Conservation (phyloP, 352 stramenopile species). For the Phytophthora sp. region DNA sequence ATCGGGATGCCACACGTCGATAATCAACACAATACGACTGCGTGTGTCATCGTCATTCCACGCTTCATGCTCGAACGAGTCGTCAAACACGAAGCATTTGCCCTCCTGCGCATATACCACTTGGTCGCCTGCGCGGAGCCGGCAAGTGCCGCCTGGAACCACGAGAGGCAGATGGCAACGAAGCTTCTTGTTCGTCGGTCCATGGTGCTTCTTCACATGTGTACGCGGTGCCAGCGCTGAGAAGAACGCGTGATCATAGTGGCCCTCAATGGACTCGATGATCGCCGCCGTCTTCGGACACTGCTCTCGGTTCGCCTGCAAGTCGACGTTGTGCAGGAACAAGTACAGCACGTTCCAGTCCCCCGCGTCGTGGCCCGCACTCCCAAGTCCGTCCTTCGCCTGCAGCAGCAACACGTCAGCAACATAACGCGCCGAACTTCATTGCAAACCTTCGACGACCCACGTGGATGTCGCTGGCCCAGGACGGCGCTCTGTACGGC, state of each 20-base stretch:
- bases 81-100: constrained; percentile 97
- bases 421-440: neutral
- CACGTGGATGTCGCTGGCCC: constrained; percentile 65
- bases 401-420: constrained; percentile 17
- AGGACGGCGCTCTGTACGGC: constrained; percentile 77
- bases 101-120: constrained; percentile 80
- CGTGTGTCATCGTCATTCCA: constrained; percentile 93
- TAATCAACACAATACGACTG: constrained; percentile 91
- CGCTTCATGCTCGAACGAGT: constrained; percentile 98
- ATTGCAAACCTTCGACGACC: neutral
- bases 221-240: constrained; percentile 82
- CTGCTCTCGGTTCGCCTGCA: constrained; percentile 62
- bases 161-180: constrained; percentile 86
- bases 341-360: constrained; percentile 92
- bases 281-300: constrained; percentile 67
- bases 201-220: constrained; percentile 84
- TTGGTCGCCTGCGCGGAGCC: constrained; percentile 77
- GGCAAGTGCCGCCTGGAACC: constrained; percentile 65
- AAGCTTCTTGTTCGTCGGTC: constrained; percentile 94
- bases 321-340: constrained; percentile 89
- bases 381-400: constrained; percentile 75
- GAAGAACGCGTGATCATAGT: constrained; percentile 90
- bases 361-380: constrained; percentile 74
- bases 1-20: constrained; percentile 97
- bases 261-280: constrained; percentile 61